Percentiles rank a stretch among this genome's conserved stretches.
Evolutionary conservation across 495 filamentous ascomycete species (phyloP).

Genomic region (Cercophora sp.): DNA sequence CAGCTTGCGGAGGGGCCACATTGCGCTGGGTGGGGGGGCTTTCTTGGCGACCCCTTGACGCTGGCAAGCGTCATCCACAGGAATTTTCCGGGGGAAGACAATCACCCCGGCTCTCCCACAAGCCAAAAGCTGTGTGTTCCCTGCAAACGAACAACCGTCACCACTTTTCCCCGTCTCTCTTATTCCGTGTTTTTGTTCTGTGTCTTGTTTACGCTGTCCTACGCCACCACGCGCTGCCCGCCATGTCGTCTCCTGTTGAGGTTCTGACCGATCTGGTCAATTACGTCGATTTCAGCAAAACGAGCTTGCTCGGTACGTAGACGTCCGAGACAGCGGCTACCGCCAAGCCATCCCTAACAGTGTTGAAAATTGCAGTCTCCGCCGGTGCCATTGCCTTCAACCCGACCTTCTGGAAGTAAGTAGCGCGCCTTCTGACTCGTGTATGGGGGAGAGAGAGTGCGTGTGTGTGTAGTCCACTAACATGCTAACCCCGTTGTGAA

Average conservation of each 20-base stretch:
- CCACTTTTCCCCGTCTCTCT: not conserved
- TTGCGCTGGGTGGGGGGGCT: not conserved
- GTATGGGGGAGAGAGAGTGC: too few relatives aligned
- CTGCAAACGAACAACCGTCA: not conserved
- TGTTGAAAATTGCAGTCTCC: conserved; percentile 48
- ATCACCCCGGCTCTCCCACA: too few relatives aligned
- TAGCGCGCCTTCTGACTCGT: not conserved
- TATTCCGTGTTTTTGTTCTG: not conserved
- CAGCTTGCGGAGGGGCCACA: conserved; percentile 1
- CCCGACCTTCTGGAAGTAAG: conserved; percentile 78
- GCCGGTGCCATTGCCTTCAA: conserved; percentile 68
- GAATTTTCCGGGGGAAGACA: not conserved
- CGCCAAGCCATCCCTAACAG: conserved; percentile 14
- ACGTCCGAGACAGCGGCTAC: conserved; percentile 7
- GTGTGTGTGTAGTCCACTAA: conserved; percentile 1
- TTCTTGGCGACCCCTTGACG: conserved; percentile 1
- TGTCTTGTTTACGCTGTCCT: too few relatives aligned
- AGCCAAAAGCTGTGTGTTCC: not conserved
- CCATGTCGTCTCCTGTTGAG: conserved; percentile 30
- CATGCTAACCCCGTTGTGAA: conserved; percentile 31
- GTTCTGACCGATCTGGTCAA: conserved; percentile 49
- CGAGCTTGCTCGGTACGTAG: conserved; percentile 57
- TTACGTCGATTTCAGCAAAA: conserved; percentile 63
- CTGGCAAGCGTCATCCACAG: conserved; percentile 8
- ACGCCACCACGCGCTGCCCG: too few relatives aligned